Base-by-base conservation (phyloP, 345 rosid species). In the Dimocarpus longan region DNA sequence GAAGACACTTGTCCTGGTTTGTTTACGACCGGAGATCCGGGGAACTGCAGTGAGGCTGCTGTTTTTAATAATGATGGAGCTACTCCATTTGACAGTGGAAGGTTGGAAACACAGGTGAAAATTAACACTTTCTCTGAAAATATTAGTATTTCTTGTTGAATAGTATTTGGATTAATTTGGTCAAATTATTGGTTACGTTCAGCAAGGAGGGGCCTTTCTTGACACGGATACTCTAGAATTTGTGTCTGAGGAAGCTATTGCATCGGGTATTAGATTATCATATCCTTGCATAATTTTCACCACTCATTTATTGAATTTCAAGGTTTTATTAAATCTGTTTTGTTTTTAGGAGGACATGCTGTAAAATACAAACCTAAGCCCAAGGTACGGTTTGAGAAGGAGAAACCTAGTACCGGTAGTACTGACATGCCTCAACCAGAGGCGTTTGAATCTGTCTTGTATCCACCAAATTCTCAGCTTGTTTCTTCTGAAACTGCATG, bases 351-450 rank as follows among this genome's bases (percentile, higher is more conserved):
- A 76, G 64, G 70, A 68, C 79, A 67, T 56, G 60, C 75, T 67
- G 85, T 87, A 74, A 87, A 90, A 80, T 78, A 81, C 71, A 85
- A 85, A 73, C 87, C 93, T 77, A 83, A 86, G 77, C 87, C 85
- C 44, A 83, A 86, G 81, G 9, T 81, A 72, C 85, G 48, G 67
- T 69, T 43, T 71, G 76, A 63, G 24, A 70, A 56, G 56, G 87
- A 80, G 77, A 82, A 80, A 26, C 68, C 69, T 73, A 65, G 65
- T 68, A 28, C 54, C 56, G 42, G 66, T 73, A 65, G 65, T 68
- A 28, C 54, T 63, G 42, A 69, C 68, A 21, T 65, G 42, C 50
- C 77, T 66, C 70, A 46, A 46, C 74, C 78, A 62, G 80, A 66
- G 75, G 83, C 44, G 24, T 78, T 77, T 78, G 86, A 79, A 52